phyloP scores from a whole-genome alignment of 495 filamentous ascomycete genomes.

The Penicillium psychrofluorescens region DNA sequence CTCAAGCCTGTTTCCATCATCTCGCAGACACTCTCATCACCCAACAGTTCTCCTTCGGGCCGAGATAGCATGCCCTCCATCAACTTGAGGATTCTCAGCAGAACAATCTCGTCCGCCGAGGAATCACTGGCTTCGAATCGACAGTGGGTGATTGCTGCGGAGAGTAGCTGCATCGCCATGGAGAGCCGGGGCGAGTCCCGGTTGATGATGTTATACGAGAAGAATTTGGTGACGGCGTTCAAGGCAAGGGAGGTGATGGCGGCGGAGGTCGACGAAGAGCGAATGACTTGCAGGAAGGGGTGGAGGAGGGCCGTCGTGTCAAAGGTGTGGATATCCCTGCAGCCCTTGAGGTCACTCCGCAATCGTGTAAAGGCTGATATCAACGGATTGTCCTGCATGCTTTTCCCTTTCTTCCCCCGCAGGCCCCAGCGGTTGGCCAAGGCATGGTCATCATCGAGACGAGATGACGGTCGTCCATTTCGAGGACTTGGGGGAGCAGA shows the following conservation, averaged over 20 bases:
- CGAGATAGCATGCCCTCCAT: conserved; percentile 98
- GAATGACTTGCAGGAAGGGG: conserved; percentile 95
- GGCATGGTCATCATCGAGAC: conserved; percentile 42
- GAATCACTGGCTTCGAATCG: conserved; percentile 95
- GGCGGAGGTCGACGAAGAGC: conserved; percentile 91
- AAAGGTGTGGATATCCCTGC: conserved; percentile 85
- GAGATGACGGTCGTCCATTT: conserved; percentile 10
- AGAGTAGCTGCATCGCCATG: conserved; percentile 88
- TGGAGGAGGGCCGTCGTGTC: conserved; percentile 86
- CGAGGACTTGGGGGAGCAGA: conserved; percentile 33
- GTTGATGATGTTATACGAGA: conserved; percentile 87
- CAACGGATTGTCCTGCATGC: conserved; percentile 95
- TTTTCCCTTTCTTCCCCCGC: conserved; percentile 94
- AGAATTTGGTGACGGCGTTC: conserved; percentile 94
- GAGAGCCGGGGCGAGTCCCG: conserved; percentile 74
- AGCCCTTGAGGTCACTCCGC: conserved; percentile 81
- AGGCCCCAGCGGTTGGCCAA: conserved; percentile 74
- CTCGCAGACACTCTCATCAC: conserved; percentile 95
- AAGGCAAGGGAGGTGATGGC: conserved; percentile 92
- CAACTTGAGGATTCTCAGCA: conserved; percentile 87
- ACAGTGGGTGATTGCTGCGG: conserved; percentile 93
- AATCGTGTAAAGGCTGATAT: conserved; percentile 92
- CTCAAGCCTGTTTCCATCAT: conserved; percentile 99
- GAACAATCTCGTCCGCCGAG: conserved; percentile 87
- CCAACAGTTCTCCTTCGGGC: conserved; percentile 81